Conservation (phyloP, 2,329 filamentous ascomycete genomes). For the Chrysosporium keratinophilum region DNA sequence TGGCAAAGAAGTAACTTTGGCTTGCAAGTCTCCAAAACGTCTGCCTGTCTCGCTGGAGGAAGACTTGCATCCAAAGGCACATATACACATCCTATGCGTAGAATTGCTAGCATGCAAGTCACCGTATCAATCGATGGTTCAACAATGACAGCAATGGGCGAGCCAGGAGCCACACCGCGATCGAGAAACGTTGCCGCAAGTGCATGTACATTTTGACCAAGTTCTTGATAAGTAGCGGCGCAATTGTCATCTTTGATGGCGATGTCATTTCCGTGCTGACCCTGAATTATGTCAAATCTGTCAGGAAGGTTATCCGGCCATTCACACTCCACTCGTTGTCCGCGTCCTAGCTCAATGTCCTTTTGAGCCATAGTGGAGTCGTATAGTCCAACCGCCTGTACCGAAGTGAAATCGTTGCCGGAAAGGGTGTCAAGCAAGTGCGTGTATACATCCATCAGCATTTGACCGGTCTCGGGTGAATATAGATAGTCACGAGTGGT, state of each 20-base stretch:
- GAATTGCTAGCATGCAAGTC: conserved; percentile 27
- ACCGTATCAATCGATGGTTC: conserved; percentile 30
- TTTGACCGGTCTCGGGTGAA: not conserved
- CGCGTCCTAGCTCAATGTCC: not conserved
- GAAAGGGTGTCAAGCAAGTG: not conserved
- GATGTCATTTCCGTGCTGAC: conserved; percentile 14
- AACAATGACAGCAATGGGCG: conserved; percentile 34
- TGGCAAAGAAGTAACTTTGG: conserved; percentile 25
- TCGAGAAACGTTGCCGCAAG: conserved; percentile 27
- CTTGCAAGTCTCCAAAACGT: conserved; percentile 24
- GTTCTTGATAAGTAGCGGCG: conserved; percentile 26
- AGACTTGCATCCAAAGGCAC: conserved; percentile 32
- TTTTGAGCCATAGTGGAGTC: no score
- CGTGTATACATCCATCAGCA: not conserved
- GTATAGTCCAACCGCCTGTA: not conserved
- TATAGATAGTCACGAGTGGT: not conserved
- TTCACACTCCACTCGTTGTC: not conserved
- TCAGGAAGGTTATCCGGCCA: conserved; percentile 24
- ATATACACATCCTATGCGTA: conserved; percentile 28
- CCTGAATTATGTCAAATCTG: conserved; percentile 23
- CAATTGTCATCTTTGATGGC: conserved; percentile 25
- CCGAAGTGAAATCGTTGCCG: not conserved
- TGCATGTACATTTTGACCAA: conserved; percentile 25
- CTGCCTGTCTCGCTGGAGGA: conserved; percentile 24
- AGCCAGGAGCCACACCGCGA: conserved; percentile 16